Evolutionary conservation across 2,329 filamentous ascomycete genomes (phyloP).

Genomic region (Nemania sp.): DNA sequence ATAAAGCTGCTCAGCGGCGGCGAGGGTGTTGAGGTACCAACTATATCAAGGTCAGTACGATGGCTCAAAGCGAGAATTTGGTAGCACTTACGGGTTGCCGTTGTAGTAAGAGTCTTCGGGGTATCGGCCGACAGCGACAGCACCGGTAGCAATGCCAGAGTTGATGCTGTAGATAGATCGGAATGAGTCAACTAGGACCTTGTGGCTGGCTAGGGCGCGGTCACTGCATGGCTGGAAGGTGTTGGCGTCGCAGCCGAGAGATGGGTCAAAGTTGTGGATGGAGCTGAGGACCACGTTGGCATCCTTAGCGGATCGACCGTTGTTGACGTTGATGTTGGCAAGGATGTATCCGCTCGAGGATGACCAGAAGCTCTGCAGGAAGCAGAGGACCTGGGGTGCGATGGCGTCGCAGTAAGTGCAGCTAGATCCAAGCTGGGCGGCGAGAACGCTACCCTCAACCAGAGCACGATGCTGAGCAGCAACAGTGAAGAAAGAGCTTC

Average conservation of each 20-base stretch:
- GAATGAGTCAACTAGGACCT: constrained; percentile 80
- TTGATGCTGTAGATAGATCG: constrained; percentile 78
- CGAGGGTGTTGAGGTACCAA: constrained; percentile 84
- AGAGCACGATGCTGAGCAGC: constrained; percentile 76
- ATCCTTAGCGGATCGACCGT: constrained; percentile 75
- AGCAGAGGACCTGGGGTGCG: constrained; percentile 78
- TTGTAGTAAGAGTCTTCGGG: constrained; percentile 79
- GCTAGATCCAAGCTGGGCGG: constrained; percentile 69
- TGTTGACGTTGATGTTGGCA: constrained; percentile 75
- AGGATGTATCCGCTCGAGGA: constrained; percentile 68
- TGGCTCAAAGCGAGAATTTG: not conserved
- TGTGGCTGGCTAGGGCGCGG: constrained; percentile 78
- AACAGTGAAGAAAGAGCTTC: constrained; percentile 83
- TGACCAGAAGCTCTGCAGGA: constrained; percentile 80
- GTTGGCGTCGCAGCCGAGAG: constrained; percentile 71
- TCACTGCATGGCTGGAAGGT: constrained; percentile 85
- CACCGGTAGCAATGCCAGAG: constrained; percentile 69
- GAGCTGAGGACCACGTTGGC: constrained; percentile 75
- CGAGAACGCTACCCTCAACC: constrained; percentile 75
- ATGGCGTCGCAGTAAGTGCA: constrained; percentile 72
- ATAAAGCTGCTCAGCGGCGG: constrained; percentile 84
- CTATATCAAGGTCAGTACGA: constrained; percentile 38
- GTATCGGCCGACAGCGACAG: constrained; percentile 75
- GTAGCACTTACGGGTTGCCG: constrained; percentile 70
- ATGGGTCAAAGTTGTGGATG: constrained; percentile 77